phyloP scores from a whole-genome alignment of 2,329 filamentous ascomycete species.

The Elsinoe australis region DNA sequence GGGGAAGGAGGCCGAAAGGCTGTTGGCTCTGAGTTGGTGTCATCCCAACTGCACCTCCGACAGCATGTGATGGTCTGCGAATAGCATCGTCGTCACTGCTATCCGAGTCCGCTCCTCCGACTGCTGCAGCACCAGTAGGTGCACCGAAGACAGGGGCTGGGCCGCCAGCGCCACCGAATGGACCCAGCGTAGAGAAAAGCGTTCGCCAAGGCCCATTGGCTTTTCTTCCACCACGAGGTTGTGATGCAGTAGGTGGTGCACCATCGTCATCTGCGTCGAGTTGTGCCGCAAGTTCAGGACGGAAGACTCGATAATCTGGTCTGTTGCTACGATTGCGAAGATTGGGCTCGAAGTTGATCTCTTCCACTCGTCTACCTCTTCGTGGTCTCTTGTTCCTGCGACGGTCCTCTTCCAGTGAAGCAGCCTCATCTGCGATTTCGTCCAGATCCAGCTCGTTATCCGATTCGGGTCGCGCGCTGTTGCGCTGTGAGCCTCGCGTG shows the following conservation, averaged over 20 bases:
- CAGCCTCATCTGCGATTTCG: slow-evolving; percentile 49
- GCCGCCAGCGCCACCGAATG: slow-evolving; percentile 80
- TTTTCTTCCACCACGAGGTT: slow-evolving; percentile 49
- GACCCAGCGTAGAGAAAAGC: slow-evolving; percentile 82
- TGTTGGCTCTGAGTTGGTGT: slow-evolving; percentile 48
- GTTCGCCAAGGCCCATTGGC: slow-evolving; percentile 61
- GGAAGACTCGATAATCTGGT: slow-evolving; percentile 80
- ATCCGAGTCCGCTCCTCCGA: slow-evolving; percentile 80
- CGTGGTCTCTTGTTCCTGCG: slow-evolving; percentile 36
- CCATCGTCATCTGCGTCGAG: slow-evolving; percentile 66
- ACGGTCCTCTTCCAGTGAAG: slow-evolving; percentile 50
- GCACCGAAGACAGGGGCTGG: slow-evolving; percentile 64
- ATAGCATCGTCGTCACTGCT: slow-evolving; percentile 90
- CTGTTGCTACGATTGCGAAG: slow-evolving; percentile 57
- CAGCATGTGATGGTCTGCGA: slow-evolving; percentile 49
- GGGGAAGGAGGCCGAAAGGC: slow-evolving; percentile 45
- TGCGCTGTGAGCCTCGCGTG: slow-evolving; percentile 33
- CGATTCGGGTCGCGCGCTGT: slow-evolving; percentile 41
- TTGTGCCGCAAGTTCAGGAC: slow-evolving; percentile 63
- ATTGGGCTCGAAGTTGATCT: slow-evolving; percentile 39
- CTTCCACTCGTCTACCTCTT: slow-evolving; percentile 18
- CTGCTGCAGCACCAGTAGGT: slow-evolving; percentile 64
- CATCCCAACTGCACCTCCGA: slow-evolving; percentile 58
- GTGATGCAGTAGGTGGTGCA: slow-evolving; percentile 50
- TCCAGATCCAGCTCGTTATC: slow-evolving; percentile 42